Evolutionary conservation across 345 rosid genomes (phyloP).

Genomic region (Psidium friedrichsthalianum): DNA sequence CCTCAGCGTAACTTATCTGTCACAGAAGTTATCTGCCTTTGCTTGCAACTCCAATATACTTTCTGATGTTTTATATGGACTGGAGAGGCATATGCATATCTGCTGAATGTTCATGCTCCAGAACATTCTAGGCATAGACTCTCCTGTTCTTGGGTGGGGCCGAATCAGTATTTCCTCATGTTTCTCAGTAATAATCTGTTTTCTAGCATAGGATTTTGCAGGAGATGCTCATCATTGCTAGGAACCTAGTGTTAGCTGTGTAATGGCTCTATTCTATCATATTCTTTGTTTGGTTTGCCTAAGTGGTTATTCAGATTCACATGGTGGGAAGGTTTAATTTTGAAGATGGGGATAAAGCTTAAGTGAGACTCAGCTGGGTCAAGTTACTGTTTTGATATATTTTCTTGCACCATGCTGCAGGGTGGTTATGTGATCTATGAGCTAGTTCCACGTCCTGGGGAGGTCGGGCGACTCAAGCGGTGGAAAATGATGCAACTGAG

Average conservation of each 20-base stretch:
- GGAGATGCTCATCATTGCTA: neutral
- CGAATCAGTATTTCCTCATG: neutral
- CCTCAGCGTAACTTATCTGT: too few relatives aligned
- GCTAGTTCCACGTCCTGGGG: slow-evolving; percentile 83
- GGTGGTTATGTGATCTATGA: slow-evolving; percentile 65
- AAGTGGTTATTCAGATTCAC: neutral
- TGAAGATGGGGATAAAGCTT: neutral
- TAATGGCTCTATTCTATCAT: neutral
- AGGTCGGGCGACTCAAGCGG: slow-evolving; percentile 75
- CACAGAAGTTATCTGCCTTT: too few relatives aligned
- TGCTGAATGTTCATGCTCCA: slow-evolving; percentile 83
- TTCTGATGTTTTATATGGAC: neutral
- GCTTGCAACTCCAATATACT: too few relatives aligned
- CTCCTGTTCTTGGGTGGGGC: neutral
- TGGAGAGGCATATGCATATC: slow-evolving; percentile 76
- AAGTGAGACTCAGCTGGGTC: neutral
- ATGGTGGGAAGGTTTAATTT: neutral
- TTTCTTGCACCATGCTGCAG: slow-evolving; percentile 24
- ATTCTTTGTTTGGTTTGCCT: neutral
- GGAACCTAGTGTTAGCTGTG: neutral
- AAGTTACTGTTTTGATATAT: neutral
- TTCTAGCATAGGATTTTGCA: neutral
- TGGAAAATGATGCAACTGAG: slow-evolving; percentile 18
- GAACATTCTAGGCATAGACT: slow-evolving; percentile 8
- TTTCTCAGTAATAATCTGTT: neutral